Evolutionary conservation across 1,284 basidiomycete species (phyloP), one percentile per base, ranked within the genome.

Genomic region (Ustilago vetiveriae): DNA sequence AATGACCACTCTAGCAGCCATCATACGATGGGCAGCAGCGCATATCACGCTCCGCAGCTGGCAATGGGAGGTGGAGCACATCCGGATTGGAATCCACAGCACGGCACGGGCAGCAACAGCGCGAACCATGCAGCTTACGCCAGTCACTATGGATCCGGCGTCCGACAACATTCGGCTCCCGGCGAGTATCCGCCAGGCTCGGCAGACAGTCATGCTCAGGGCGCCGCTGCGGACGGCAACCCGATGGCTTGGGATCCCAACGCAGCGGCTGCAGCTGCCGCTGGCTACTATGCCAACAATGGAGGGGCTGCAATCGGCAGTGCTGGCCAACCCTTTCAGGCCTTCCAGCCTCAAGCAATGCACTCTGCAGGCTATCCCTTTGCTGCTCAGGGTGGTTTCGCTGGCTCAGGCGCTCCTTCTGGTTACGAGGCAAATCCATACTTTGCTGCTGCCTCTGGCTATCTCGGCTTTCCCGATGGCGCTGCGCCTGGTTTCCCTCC

Each of bases 381-480:
- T 26, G 26, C 68, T 1, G 40, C 33, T n/a, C 33, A 37, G 30
- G 49, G n/a, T 27, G 49, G 26, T 24, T 37, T 44, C 5, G 64
- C 35, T 13, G 36, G 43, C 14, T 50, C 41, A 1, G 50, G 47
- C 39, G 51, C 45, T 21, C 39, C 47, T 7, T 55, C 63, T 2
- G 66, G 45, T 10, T 66, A 51, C 38, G 64, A 69, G 13, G 14
- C 58, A 6, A 77, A 75, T 37, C 58, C 73, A 6, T 77, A 77
- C 54, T 73, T 74, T 59, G 70, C 66, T 8, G 73, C 73, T 26
- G 75, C 75, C 5, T 57, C 64, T 6, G 70, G 70, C 32, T 72
- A 72, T 29, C 59, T 68, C 19, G 72, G 72, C 39, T 74, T 63
- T 27, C 72, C 71, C 17, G 66, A 70, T 17, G 67, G 66, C 29